Evolutionary conservation across 371 early-diverging fungal species (phyloP), one percentile per base, ranked within the genome.

Genomic region (Mortierella sp.): DNA sequence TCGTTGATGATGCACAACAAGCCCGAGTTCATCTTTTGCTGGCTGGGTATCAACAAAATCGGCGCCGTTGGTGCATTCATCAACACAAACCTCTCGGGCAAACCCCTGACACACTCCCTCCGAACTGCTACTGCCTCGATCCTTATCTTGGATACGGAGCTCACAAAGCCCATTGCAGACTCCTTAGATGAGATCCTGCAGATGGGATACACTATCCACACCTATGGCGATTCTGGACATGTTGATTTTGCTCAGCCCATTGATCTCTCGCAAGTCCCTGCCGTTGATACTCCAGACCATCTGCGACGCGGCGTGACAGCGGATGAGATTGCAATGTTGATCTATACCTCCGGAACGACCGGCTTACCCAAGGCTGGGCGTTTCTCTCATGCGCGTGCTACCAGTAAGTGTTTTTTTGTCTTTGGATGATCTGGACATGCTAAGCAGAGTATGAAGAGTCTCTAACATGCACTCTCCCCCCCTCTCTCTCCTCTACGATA

Each of bases 271-370:
- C 26, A 18, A 9, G 53, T 54, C 26, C 39, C 72, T 16, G 62
- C 61, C 23, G 46, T 43, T 0, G 62, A 66, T 34, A 66, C 72
- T 0, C 72, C 67, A 5, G 67, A 66, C 9, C 58, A 72, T n/a
- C 27, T 66, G 50, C 61, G 67, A 31, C 67, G 67, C 12, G 47
- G 47, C 8, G 66, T 86, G 0, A 69, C 59, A 4, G 62, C 82
- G 51, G 83, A 86, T 19, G 90, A 90, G 54, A 50, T 93, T 21
- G 91, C 91, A 47, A 93, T 95, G 46, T 90, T 98, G 58, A 96
- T 95, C 81, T 98, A 96, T 78, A 99, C 99, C 12, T 91, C 92
- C 66, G 98, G 98, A 67, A 84, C 91, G 38, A 87, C 91, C 0
- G 95, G 94, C 0, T 72, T 73, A 23, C 95, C 96, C 23, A 78